A percentile compares a stretch with the other conserved stretches of the same genome.
Evolutionary conservation across 352 stramenopile genomes (phyloP).

Genomic region (Phytopythium helicoides): DNA sequence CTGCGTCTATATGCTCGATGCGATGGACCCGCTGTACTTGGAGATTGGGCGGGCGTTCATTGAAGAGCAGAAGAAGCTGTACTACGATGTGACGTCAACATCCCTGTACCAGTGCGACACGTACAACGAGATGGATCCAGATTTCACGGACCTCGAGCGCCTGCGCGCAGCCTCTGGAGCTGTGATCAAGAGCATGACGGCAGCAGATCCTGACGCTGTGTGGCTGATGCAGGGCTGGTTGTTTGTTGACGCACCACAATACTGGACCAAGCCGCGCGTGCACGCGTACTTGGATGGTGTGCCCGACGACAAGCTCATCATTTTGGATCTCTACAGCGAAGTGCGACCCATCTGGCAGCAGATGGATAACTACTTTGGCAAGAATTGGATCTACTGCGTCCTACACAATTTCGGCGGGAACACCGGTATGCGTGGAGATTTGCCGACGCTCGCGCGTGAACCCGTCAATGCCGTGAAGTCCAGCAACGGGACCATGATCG

Average conservation of each 20-base stretch:
- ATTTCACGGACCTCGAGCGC: conserved; percentile 46
- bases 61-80: conserved; percentile 54
- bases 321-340: conserved; percentile 82
- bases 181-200: conserved; percentile 74
- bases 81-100: conserved; percentile 58
- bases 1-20: conserved; percentile 82
- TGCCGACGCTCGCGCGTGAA: conserved; percentile 52
- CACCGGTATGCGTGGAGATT: conserved; percentile 71
- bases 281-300: conserved; percentile 53
- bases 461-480: conserved; percentile 37
- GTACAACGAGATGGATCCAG: conserved; percentile 83
- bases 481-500: conserved; percentile 70
- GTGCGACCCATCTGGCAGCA: conserved; percentile 66
- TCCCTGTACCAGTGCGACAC: conserved; percentile 81
- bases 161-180: conserved; percentile 55
- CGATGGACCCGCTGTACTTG: conserved; percentile 78
- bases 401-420: conserved; percentile 84
- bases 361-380: conserved; percentile 79
- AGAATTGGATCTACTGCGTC: conserved; percentile 84
- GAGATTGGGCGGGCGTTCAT: conserved; percentile 82
- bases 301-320: conserved; percentile 66
- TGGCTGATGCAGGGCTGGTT: conserved; percentile 87
- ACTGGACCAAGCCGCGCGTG: conserved; percentile 66
- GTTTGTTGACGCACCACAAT: conserved; percentile 54
- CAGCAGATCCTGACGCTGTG: conserved; percentile 63